These are phyloP conservation scores for Coniella lustricola DNA, from an alignment of 2,329 filamentous ascomycete genomes.

Conservation along the genomic window DNA sequence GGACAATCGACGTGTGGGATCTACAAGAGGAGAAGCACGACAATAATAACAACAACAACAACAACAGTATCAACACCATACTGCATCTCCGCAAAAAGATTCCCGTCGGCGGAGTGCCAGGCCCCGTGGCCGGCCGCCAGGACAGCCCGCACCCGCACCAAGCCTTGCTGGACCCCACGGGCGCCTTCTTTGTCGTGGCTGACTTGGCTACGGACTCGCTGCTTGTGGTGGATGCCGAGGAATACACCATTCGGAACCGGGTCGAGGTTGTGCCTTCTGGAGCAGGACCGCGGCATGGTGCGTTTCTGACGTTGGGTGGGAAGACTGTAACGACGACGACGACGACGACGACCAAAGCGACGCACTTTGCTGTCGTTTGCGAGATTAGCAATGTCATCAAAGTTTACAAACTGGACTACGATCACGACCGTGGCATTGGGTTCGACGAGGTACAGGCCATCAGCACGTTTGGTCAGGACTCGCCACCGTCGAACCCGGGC, in stretches of 20 bases:
- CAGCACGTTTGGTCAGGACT: conserved; percentile 32
- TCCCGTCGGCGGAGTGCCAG: conserved; percentile 19
- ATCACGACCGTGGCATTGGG: conserved; percentile 24
- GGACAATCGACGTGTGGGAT: conserved; percentile 14
- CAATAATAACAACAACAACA: conserved; percentile 1
- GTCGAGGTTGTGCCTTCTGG: conserved; percentile 29
- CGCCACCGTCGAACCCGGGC: conserved; percentile 28
- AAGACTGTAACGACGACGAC: too few relatives aligned
- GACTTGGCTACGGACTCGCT: conserved; percentile 45
- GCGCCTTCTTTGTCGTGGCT: conserved; percentile 41
- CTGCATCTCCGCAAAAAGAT: conserved; percentile 17
- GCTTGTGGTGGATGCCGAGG: conserved; percentile 38
- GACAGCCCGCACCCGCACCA: conserved; percentile 37
- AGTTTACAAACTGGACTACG: conserved; percentile 36
- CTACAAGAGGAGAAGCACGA: too few relatives aligned
- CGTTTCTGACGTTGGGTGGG: conserved; percentile 34
- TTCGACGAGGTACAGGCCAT: conserved; percentile 32
- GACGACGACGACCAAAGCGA: conserved; percentile 26
- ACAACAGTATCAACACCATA: neutral
- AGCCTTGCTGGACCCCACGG: conserved; percentile 39
- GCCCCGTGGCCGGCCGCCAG: conserved; percentile 21
- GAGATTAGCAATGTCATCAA: conserved; percentile 39
- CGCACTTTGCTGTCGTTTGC: conserved; percentile 40
- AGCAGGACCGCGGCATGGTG: conserved; percentile 44
- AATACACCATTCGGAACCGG: conserved; percentile 30